A percentile compares a stretch with the other conserved stretches of the same genome.
Conservation (phyloP, 345 rosid species). For the Jatropha curcas region DNA sequence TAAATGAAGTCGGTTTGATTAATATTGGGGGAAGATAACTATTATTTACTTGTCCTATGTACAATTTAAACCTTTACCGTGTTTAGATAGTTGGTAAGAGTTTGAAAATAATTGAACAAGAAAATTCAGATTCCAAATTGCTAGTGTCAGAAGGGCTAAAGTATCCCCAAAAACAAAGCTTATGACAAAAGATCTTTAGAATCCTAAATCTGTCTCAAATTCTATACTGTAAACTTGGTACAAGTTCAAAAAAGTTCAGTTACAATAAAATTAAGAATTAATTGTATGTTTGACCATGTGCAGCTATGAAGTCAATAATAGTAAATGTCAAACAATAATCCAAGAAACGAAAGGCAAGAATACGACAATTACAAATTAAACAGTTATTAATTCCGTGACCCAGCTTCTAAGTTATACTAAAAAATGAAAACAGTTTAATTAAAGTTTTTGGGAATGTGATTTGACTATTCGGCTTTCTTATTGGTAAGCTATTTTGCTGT, state of each 20-base stretch:
- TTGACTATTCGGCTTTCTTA: background rate
- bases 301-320: background rate
- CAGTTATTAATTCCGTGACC: constrained; percentile 9
- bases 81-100: background rate
- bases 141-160: background rate
- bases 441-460: background rate
- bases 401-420: constrained; percentile 12
- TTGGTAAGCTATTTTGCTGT: constrained; percentile 1
- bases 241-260: constrained; percentile 4
- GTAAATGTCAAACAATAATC: background rate
- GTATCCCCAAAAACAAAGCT: background rate
- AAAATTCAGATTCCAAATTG: background rate
- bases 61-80: background rate
- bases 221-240: background rate
- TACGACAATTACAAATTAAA: background rate
- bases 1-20: background rate
- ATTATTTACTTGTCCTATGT: background rate
- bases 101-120: background rate
- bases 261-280: background rate
- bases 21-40: background rate
- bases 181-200: background rate
- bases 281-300: background rate
- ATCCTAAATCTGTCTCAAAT: background rate
- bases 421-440: background rate
- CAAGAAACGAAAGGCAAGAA: background rate